Conservation (phyloP, 1,139 yeast species). For the Candida glucosophila region DNA sequence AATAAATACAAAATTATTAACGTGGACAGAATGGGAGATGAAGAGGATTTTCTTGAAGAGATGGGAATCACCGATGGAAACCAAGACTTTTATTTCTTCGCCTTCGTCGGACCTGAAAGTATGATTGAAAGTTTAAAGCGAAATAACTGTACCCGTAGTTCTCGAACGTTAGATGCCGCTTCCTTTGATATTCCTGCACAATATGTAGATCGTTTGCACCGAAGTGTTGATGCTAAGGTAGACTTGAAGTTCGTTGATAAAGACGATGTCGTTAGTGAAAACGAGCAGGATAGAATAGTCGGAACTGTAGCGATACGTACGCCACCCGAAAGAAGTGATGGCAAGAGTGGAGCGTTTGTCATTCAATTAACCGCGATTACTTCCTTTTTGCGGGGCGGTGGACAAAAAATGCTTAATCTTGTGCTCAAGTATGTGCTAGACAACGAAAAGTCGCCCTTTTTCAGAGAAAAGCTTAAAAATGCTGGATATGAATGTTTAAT, state of each 20-base stretch:
- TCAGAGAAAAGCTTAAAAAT: too few species aligned
- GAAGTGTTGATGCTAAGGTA: slow-evolving; percentile 8
- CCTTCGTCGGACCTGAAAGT: slow-evolving; percentile 19
- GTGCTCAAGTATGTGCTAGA: too few species aligned
- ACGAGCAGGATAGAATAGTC: slow-evolving; percentile 16
- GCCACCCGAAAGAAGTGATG: slow-evolving; percentile 36
- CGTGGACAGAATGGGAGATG: slow-evolving; percentile 31
- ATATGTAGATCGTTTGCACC: slow-evolving; percentile 8
- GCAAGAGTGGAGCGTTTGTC: slow-evolving; percentile 6
- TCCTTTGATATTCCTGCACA: slow-evolving; percentile 23
- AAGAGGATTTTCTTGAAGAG: slow-evolving; percentile 17
- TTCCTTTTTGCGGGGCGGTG: slow-evolving; percentile 38
- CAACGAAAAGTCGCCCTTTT: too few species aligned
- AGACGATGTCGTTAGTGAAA: slow-evolving; percentile 12
- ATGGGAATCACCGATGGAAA: slow-evolving; percentile 13
- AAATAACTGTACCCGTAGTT: slow-evolving; percentile 17
- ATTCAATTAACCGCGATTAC: slow-evolving; percentile 45
- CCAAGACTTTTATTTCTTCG: slow-evolving; percentile 15
- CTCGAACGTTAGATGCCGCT: slow-evolving; percentile 9
- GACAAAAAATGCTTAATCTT: too few species aligned
- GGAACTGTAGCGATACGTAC: slow-evolving; percentile 23
- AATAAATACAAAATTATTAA: slow-evolving; percentile 33
- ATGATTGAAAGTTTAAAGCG: slow-evolving; percentile 8
- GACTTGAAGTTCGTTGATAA: slow-evolving; percentile 11
- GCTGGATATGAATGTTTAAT: too few species aligned